Conservation (phyloP, 176 grass and related monocot genomes). For the Elaeis guineensis region DNA sequence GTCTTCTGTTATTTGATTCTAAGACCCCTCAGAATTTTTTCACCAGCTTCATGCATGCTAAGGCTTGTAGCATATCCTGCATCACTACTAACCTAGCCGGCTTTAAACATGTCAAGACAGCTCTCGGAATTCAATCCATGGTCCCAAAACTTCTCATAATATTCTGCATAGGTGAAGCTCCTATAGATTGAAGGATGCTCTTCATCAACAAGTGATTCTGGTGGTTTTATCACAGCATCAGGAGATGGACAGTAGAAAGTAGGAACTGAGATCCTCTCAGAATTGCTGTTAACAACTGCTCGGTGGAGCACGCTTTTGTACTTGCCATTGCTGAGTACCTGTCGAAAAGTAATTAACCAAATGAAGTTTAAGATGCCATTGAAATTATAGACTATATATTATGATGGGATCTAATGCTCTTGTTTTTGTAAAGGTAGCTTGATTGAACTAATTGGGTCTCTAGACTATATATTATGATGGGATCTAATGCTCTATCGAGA, state of each 20-base stretch:
- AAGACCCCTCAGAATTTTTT: no score
- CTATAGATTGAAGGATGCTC: conserved; percentile 41
- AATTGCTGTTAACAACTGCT: conserved; percentile 68
- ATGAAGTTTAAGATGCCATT: no score
- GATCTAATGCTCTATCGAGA: no score
- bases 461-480: no score
- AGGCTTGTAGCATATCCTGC: no score
- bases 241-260: conserved; percentile 69
- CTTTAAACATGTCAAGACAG: conserved; percentile 68
- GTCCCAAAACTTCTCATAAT: conserved; percentile 76
- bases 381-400: no score
- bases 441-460: no score
- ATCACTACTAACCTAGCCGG: no score
- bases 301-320: conserved; percentile 87
- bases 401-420: no score
- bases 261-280: conserved; percentile 72
- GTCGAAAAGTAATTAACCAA: not conserved
- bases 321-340: conserved; percentile 70
- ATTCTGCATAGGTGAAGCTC: conserved; percentile 64
- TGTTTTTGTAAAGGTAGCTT: no score
- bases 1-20: no score
- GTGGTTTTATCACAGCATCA: conserved; percentile 46
- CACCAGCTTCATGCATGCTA: no score
- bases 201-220: conserved; percentile 36
- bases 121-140: conserved; percentile 54